phyloP scores from a whole-genome alignment of 2,329 filamentous ascomycete species.

The Intubia oerlemansii region DNA sequence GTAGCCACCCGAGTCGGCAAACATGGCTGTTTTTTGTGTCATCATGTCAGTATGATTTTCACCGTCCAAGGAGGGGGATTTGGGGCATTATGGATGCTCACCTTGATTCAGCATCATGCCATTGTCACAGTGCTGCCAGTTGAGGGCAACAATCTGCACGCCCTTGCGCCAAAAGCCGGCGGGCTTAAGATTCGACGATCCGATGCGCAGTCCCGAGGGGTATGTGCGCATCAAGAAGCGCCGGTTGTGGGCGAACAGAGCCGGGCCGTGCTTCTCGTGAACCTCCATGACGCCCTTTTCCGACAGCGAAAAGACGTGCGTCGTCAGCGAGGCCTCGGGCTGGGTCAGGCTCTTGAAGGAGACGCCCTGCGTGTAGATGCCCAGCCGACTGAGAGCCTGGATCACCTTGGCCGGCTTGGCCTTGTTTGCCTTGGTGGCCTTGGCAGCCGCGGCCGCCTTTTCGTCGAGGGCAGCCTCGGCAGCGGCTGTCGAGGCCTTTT shows the following conservation, averaged over 20 bases:
- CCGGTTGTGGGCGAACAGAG: constrained; percentile 63
- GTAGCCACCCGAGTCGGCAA: constrained; percentile 56
- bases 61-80: no score
- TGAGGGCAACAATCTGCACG: constrained; percentile 77
- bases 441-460: constrained; percentile 1
- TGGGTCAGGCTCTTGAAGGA: constrained; percentile 63
- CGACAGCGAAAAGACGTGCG: constrained; percentile 47
- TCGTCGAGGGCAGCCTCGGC: constrained; percentile 5
- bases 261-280: constrained; percentile 23
- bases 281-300: constrained; percentile 42
- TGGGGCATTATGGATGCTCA: no score
- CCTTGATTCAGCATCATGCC: constrained; percentile 93
- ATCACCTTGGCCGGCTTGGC: constrained; percentile 42
- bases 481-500: not conserved
- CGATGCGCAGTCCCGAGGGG: constrained; percentile 60
- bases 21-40: constrained; percentile 6
- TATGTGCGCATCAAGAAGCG: constrained; percentile 73
- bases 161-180: constrained; percentile 71
- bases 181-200: constrained; percentile 74
- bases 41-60: no score
- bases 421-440: constrained; percentile 1
- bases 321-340: constrained; percentile 43
- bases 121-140: constrained; percentile 82
- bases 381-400: constrained; percentile 50
- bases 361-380: constrained; percentile 65